Evolutionary conservation across 106 monocot species (phyloP).

Genomic region (Hemerocallis citrina): DNA sequence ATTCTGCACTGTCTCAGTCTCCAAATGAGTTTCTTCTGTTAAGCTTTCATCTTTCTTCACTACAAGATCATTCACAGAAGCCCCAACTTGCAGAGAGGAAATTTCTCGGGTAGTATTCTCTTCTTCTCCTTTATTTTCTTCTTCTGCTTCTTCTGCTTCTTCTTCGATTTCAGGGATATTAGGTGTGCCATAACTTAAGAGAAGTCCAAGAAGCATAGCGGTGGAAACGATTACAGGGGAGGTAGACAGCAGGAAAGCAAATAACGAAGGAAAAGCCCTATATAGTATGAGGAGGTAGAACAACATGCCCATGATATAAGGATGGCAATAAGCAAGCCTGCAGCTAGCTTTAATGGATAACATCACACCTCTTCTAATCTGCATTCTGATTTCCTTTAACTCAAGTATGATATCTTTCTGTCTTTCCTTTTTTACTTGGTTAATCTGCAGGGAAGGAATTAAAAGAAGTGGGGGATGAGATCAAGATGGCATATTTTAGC

Average conservation of each 20-base stretch:
- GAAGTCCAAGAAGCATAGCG: conserved; percentile 70
- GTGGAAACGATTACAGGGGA: conserved; percentile 82
- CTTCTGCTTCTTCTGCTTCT: conserved; percentile 23
- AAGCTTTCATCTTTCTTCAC: conserved; percentile 14
- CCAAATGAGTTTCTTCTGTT: conserved; percentile 8
- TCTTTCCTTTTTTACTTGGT: background rate
- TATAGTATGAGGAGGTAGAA: conserved; percentile 50
- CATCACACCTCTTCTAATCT: conserved; percentile 31
- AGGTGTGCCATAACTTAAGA: conserved; percentile 75
- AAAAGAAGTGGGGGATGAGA: no score
- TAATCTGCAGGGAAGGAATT: background rate
- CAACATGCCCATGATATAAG: conserved; percentile 33
- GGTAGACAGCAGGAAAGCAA: conserved; percentile 59
- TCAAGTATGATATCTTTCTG: conserved; percentile 24
- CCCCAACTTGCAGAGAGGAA: conserved; percentile 22
- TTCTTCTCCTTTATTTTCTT: no score
- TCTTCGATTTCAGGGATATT: conserved; percentile 62
- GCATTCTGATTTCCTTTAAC: conserved; percentile 17
- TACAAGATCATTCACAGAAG: background rate
- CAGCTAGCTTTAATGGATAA: conserved; percentile 28
- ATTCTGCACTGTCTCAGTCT: background rate
- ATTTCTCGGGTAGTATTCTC: conserved; percentile 11
- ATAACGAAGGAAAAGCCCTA: conserved; percentile 49
- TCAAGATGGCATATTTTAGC: no score
- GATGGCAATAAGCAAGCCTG: conserved; percentile 40